Evolutionary conservation across 228 moss, liverwort and hornwort genomes (phyloP).

Genomic region (Sphagnum fallax): DNA sequence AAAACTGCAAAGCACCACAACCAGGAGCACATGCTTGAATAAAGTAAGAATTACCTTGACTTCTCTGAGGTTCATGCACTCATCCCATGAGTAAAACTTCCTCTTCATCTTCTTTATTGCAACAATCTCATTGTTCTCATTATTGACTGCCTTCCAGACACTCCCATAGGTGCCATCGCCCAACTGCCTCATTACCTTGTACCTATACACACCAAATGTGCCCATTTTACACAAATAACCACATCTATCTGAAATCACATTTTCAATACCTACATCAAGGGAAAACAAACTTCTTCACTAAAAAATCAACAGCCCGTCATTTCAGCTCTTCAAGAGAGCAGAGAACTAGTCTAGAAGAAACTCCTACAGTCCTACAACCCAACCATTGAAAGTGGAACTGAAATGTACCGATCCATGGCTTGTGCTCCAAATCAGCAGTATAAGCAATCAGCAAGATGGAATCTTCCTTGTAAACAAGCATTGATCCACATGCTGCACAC

Average conservation of each 20-base stretch:
- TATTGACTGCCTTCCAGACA: slow-evolving; percentile 79
- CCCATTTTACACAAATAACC: too few relatives aligned
- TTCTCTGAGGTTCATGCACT: slow-evolving; percentile 81
- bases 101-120: slow-evolving; percentile 89
- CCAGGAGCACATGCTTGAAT: too few relatives aligned
- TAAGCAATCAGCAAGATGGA: slow-evolving; percentile 59
- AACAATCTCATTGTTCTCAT: slow-evolving; percentile 58
- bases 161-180: slow-evolving; percentile 77
- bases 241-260: too few relatives aligned
- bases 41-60: slow-evolving; percentile 47
- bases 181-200: slow-evolving; percentile 60
- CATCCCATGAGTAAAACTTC: slow-evolving; percentile 73
- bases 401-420: slow-evolving; percentile 38
- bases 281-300: too few relatives aligned
- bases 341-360: too few relatives aligned
- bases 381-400: too few relatives aligned
- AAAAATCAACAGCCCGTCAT: too few relatives aligned
- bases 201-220: slow-evolving; percentile 22
- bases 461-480: slow-evolving; percentile 43
- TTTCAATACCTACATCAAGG: too few relatives aligned
- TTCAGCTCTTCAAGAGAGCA: too few relatives aligned
- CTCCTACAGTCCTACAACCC: too few relatives aligned
- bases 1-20: too few relatives aligned
- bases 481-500: slow-evolving; percentile 57
- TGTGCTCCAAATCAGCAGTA: slow-evolving; percentile 8